phyloP scores from a whole-genome alignment of 106 monocot species.

The Vanilla planifolia region DNA sequence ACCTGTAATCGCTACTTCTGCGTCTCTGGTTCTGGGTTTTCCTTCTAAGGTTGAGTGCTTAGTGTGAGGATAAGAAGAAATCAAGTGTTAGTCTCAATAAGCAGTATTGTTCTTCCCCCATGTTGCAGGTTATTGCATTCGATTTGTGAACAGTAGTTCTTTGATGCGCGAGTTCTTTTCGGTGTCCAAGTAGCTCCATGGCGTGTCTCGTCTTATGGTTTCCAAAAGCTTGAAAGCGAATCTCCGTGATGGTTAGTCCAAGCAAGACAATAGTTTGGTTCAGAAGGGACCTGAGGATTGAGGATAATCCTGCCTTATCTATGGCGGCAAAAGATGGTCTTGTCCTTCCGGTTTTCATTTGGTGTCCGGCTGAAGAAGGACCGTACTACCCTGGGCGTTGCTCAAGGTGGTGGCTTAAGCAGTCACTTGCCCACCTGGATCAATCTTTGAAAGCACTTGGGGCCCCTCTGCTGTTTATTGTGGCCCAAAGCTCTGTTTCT shows the following conservation, averaged over 20 bases:
- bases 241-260: conserved; percentile 26
- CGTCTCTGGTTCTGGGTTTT: too few relatives aligned
- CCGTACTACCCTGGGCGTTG: conserved; percentile 75
- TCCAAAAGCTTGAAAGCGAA: neutral
- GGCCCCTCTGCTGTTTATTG: conserved; percentile 41
- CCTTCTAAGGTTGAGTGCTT: too few relatives aligned
- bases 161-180: too few relatives aligned
- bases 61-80: too few relatives aligned
- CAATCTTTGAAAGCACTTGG: conserved; percentile 65
- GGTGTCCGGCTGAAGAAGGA: conserved; percentile 80
- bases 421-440: conserved; percentile 62
- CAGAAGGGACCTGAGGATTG: conserved; percentile 87
- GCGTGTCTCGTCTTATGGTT: too few relatives aligned
- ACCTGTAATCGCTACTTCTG: too few relatives aligned
- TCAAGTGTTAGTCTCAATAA: too few relatives aligned
- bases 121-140: too few relatives aligned
- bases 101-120: too few relatives aligned
- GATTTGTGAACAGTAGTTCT: too few relatives aligned
- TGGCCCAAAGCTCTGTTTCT: conserved; percentile 53
- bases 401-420: conserved; percentile 94
- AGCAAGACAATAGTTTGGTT: conserved; percentile 76
- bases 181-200: too few relatives aligned
- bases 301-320: conserved; percentile 81
- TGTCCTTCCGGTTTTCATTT: conserved; percentile 78
- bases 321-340: conserved; percentile 48